Base-by-base conservation (phyloP, 176 grass and related monocot species). In the Oryza nivara region DNA sequence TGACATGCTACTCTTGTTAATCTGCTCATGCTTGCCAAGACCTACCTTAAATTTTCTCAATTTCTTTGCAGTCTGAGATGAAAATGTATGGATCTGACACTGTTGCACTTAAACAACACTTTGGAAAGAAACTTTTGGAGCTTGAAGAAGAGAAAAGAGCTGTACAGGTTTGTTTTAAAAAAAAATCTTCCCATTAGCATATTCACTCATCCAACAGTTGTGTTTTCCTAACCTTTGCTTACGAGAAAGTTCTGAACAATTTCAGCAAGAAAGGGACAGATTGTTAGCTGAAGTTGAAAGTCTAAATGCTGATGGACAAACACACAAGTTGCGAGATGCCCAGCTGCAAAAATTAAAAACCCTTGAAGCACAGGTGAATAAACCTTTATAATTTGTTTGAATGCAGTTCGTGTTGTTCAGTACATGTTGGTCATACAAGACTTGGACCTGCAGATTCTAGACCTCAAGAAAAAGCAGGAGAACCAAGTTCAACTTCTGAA, bases 401-500 rank as follows among this genome's bases (percentile, higher is more conserved):
- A 83, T 79, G 25, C 13, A 10, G 28, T 79, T 83, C 12, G 34
- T 36, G 10, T 73, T 58, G 11, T 56, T 47, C 65, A 20, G 40
- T 26, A 77, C 34, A 72, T 91, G 5, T 71, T 87, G 84, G 16
- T 76, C 10, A 80, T 72, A 46, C 68, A 47, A 51, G 23, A 79
- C 54, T 28, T 28, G 72, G 10, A 28, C 47, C 70, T 89, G 72
- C 89, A 98, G 96, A 98, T 98, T 84, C 75, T 89, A 80, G 93
- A 96, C 35, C 93, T 98, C 51, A 98, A 98, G 85, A 98, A 95
- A 89, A 98, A 98, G 73, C 96, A 98, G 83, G 96, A 98, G 66
- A 98, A 90, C 63, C 96, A 96, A 87, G 89, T 98, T 83, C 93
- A 98, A 72, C 86, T 98, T 85, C 81, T 96, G 81, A 98, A 96